Evolutionary conservation across 371 early-diverging fungal genomes (phyloP).

Genomic region (Thermomucor indicae-seudaticae): DNA sequence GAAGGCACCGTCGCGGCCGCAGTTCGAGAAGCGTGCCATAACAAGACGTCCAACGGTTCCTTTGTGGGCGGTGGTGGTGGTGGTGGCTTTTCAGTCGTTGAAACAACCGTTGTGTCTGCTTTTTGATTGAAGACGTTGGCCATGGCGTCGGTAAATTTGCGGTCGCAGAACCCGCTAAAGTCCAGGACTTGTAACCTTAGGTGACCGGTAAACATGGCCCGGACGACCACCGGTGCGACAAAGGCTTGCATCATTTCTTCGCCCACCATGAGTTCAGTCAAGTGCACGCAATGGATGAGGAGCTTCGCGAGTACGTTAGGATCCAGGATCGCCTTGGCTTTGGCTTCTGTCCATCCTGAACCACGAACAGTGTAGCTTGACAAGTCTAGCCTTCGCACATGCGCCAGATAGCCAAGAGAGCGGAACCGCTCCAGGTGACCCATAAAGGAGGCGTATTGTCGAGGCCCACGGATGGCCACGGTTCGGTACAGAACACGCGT

Average conservation of each 20-base stretch:
- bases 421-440: slow-evolving; percentile 2
- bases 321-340: slow-evolving; percentile 24
- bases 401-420: slow-evolving; percentile 4
- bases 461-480: slow-evolving; percentile 23
- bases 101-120: not conserved
- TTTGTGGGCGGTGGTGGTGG: not conserved
- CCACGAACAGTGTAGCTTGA: slow-evolving; percentile 34
- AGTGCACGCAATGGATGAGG: slow-evolving; percentile 18
- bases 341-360: slow-evolving; percentile 29
- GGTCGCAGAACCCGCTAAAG: slow-evolving; percentile 29
- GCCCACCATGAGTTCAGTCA: slow-evolving; percentile 26
- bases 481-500: slow-evolving; percentile 18
- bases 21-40: not conserved
- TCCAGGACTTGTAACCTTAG: slow-evolving; percentile 19
- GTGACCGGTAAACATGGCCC: slow-evolving; percentile 20
- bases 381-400: slow-evolving; percentile 25
- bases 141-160: slow-evolving; percentile 19
- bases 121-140: slow-evolving; percentile 15
- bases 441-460: slow-evolving; percentile 19
- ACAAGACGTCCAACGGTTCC: not conserved
- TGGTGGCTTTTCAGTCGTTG: not conserved
- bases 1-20: not conserved
- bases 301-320: slow-evolving; percentile 19
- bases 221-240: slow-evolving; percentile 20
- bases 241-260: slow-evolving; percentile 35